Percentiles rank a stretch among this genome's conserved stretches.
Evolutionary conservation across 352 stramenopile genomes (phyloP).

Genomic region (Phytophthora citricola): DNA sequence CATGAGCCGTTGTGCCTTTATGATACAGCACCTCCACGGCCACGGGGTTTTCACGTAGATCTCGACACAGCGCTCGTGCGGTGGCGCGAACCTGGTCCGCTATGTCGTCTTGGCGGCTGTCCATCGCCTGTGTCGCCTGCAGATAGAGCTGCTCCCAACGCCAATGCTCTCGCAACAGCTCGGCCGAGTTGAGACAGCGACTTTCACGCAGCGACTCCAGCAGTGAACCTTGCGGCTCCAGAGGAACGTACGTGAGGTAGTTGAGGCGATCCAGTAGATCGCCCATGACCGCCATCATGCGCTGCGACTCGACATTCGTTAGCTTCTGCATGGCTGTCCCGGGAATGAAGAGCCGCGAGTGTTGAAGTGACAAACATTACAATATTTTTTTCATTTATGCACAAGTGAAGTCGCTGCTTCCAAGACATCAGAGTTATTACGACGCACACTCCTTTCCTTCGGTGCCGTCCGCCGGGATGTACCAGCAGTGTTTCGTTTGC

Average conservation of each 20-base stretch:
- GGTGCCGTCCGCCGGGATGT: slow-evolving; percentile 54
- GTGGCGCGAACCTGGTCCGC: slow-evolving; percentile 78
- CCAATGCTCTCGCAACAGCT: slow-evolving; percentile 78
- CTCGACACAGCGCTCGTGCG: slow-evolving; percentile 67
- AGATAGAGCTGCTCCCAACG: slow-evolving; percentile 79
- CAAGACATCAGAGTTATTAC: neutral
- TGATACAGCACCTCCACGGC: slow-evolving; percentile 82
- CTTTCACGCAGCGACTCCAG: slow-evolving; percentile 67
- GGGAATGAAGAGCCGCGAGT: slow-evolving; percentile 21
- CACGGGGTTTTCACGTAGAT: slow-evolving; percentile 77
- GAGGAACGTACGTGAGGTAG: slow-evolving; percentile 85
- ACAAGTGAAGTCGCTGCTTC: no score
- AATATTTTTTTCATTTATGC: no score
- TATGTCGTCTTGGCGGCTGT: slow-evolving; percentile 71
- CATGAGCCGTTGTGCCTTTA: slow-evolving; percentile 56
- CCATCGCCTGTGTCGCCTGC: slow-evolving; percentile 65
- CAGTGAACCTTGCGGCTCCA: slow-evolving; percentile 62
- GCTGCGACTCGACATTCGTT: slow-evolving; percentile 89
- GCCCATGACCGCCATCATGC: slow-evolving; percentile 89
- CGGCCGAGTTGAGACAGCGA: slow-evolving; percentile 61
- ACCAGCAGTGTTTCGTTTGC: slow-evolving; percentile 73
- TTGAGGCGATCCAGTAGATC: slow-evolving; percentile 86
- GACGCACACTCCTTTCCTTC: slow-evolving; percentile 31
- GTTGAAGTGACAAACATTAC: no score
- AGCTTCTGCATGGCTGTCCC: slow-evolving; percentile 79